Evolutionary conservation across 306 rosid genomes (phyloP).

Genomic region (Dicorynia guianensis): DNA sequence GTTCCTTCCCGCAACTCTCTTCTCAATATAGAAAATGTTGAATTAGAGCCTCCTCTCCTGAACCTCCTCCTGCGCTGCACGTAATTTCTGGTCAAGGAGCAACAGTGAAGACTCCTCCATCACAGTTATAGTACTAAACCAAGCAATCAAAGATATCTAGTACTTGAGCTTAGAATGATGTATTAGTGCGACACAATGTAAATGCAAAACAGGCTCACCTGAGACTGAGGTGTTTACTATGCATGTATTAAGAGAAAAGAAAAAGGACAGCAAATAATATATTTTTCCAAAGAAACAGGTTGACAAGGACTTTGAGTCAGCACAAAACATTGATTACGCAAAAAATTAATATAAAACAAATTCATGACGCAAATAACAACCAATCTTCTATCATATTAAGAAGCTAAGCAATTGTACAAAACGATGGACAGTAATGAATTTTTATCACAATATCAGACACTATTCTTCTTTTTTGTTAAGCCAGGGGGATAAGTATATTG

Average conservation of each 20-base stretch:
- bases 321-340: not conserved
- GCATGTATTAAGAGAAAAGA: not conserved
- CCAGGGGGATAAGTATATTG: not conserved
- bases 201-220: not conserved
- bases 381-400: conserved; percentile 22
- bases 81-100: conserved; percentile 73
- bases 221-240: not conserved
- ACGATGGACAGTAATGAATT: too few species aligned
- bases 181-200: not conserved
- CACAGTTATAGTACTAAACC: conserved; percentile 9
- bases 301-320: not conserved
- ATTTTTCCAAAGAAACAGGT: not conserved
- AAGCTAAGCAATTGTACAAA: too few species aligned
- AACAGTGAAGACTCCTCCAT: conserved; percentile 25
- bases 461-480: too few species aligned
- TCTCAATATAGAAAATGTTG: conserved; percentile 73
- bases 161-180: conserved; percentile 5
- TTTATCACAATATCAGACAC: not conserved
- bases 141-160: conserved; percentile 23
- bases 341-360: not conserved
- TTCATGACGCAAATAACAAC: conserved; percentile 9
- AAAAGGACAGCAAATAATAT: not conserved
- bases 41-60: conserved; percentile 65
- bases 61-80: conserved; percentile 85
- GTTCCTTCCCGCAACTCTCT: conserved; percentile 85